These are phyloP conservation scores for Pachyrhizus erosus DNA, from an alignment of 306 rosid genomes.

Conservation along the genomic window DNA sequence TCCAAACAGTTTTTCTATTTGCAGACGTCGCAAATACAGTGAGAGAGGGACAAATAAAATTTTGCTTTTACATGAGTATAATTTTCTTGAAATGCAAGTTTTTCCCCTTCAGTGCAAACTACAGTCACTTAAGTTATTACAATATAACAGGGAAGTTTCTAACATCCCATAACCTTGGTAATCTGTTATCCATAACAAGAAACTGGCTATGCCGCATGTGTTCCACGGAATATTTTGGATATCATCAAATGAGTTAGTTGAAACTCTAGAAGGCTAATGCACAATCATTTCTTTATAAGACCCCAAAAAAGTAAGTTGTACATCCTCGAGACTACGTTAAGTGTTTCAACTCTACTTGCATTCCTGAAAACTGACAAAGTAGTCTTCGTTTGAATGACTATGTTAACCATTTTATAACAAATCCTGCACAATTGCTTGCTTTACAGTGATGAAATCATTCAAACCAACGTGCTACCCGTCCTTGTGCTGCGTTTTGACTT, in stretches of 20 bases:
- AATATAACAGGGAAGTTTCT: neutral
- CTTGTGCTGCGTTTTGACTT: too few relatives aligned
- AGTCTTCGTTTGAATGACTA: too few relatives aligned
- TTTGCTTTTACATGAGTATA: neutral
- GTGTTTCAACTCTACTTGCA: too few relatives aligned
- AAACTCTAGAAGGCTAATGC: neutral
- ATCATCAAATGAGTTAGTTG: neutral
- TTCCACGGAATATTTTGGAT: neutral
- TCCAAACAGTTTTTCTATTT: neutral
- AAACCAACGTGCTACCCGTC: too few relatives aligned
- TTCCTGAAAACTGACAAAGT: neutral
- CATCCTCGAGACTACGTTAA: too few relatives aligned
- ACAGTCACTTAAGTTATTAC: neutral
- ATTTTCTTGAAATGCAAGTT: conserved; percentile 11
- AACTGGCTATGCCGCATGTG: neutral
- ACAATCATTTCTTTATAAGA: neutral
- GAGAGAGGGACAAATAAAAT: neutral
- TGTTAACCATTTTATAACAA: too few relatives aligned
- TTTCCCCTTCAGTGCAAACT: neutral
- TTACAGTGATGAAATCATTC: too few relatives aligned
- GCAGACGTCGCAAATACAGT: neutral
- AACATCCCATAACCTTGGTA: neutral
- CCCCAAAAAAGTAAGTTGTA: too few relatives aligned
- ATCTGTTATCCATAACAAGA: neutral
- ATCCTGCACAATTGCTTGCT: too few relatives aligned